Evolutionary conservation across 305 asterid species (phyloP).

Genomic region (Vinca major): DNA sequence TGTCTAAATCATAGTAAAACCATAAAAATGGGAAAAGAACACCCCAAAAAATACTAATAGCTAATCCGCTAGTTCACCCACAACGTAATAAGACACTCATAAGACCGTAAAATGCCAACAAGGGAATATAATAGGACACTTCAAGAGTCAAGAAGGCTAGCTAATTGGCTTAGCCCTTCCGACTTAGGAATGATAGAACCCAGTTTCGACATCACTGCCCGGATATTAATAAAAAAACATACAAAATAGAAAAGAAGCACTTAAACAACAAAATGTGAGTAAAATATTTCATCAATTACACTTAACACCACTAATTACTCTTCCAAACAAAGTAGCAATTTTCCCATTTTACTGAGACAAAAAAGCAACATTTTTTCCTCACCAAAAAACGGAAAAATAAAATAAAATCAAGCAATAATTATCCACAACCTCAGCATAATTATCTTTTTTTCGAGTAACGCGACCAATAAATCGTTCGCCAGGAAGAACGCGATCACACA

Average conservation of each 20-base stretch:
- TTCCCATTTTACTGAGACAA: constrained; percentile 13
- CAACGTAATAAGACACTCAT: not conserved
- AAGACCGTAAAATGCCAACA: not conserved
- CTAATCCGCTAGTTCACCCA: not conserved
- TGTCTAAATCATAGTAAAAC: not conserved
- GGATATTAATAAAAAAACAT: too few species aligned
- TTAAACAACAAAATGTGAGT: not conserved
- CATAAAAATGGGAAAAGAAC: not conserved
- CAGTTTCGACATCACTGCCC: too few species aligned
- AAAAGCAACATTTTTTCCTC: not conserved
- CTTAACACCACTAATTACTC: not conserved
- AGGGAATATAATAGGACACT: not conserved
- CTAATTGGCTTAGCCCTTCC: too few species aligned
- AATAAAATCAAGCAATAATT: not conserved
- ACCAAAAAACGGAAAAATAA: not conserved
- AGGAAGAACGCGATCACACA: constrained; percentile 92
- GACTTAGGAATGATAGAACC: too few species aligned
- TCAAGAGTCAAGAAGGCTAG: not conserved
- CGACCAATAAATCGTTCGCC: constrained; percentile 87
- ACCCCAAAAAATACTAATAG: not conserved
- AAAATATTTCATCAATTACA: not conserved
- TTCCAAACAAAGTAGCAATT: not conserved
- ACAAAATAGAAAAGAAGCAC: not conserved
- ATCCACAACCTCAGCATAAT: constrained; percentile 62
- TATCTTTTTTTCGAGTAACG: constrained; percentile 65